phyloP scores from a whole-genome alignment of 2,329 filamentous ascomycete genomes.

The Raffaelea albimanens region DNA sequence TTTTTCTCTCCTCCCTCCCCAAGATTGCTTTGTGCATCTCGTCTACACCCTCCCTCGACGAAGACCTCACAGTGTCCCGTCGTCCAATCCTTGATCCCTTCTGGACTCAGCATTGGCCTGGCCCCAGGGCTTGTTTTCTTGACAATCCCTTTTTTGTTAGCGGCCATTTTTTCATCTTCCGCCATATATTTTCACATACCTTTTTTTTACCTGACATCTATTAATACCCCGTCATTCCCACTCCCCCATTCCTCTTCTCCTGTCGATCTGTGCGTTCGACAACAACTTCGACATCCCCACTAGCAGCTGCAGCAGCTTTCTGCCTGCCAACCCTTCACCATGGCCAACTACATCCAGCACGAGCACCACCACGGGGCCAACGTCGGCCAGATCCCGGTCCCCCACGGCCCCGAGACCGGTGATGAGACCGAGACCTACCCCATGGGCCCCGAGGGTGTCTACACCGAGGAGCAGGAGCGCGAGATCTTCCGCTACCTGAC shows the following conservation, averaged over 20 bases:
- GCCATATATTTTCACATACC: too few species aligned
- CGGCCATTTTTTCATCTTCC: too few species aligned
- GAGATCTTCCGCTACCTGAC: conserved; percentile 69
- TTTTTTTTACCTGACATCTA: too few species aligned
- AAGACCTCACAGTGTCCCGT: too few species aligned
- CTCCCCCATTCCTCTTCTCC: too few species aligned
- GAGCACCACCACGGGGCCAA: conserved; percentile 30
- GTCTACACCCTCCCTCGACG: not conserved
- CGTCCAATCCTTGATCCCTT: not conserved
- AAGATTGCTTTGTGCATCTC: conserved; percentile 3
- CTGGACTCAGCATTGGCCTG: too few species aligned
- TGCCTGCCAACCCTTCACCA: conserved; percentile 10
- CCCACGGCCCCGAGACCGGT: conserved; percentile 41
- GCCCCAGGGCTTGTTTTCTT: too few species aligned
- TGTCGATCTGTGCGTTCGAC: too few species aligned
- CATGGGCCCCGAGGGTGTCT: conserved; percentile 22
- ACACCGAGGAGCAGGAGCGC: conserved; percentile 39
- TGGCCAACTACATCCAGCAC: conserved; percentile 28
- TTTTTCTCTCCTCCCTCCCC: not conserved
- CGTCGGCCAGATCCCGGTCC: conserved; percentile 45
- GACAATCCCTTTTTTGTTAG: too few species aligned
- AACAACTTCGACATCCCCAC: too few species aligned
- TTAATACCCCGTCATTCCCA: too few species aligned
- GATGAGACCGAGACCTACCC: conserved; percentile 39
- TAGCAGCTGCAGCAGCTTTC: too few species aligned